These are phyloP conservation scores for Starmerella sirachaensis DNA, from an alignment of 805 yeast genomes.

Conservation along the genomic window DNA sequence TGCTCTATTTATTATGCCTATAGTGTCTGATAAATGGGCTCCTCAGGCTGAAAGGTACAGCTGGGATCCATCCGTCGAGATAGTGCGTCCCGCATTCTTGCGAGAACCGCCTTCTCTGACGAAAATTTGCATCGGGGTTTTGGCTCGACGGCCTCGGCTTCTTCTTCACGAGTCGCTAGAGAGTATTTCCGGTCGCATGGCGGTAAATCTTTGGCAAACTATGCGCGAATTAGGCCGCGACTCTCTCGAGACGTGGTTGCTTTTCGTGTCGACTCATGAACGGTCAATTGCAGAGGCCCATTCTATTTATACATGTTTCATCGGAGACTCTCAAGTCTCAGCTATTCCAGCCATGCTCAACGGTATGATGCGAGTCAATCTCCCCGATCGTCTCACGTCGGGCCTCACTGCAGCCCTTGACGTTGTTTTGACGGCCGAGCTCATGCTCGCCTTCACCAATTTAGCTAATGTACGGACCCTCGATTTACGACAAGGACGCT, in stretches of 20 bases:
- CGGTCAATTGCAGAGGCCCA: not conserved
- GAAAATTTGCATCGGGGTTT: not conserved
- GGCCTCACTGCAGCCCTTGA: not conserved
- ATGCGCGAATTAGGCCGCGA: slow-evolving; percentile 4
- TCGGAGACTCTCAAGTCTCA: not conserved
- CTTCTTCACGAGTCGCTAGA: not conserved
- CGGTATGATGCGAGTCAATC: slow-evolving; percentile 1
- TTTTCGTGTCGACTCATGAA: slow-evolving; percentile 1
- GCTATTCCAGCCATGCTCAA: not conserved
- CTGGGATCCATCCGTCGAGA: slow-evolving; percentile 4
- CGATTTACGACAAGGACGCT: slow-evolving; percentile 10
- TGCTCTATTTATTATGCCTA: no score
- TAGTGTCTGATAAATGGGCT: slow-evolving; percentile 10
- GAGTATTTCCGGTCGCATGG: not conserved
- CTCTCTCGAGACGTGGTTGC: slow-evolving; percentile 13
- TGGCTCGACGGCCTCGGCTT: slow-evolving; percentile 5
- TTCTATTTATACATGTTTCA: not conserved
- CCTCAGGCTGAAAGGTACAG: slow-evolving; percentile 9
- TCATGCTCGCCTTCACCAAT: not conserved
- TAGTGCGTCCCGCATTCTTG: not conserved
- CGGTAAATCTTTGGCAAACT: slow-evolving; percentile 6
- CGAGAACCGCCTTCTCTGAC: slow-evolving; percentile 2
- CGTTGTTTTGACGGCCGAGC: not conserved
- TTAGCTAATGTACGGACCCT: slow-evolving; percentile 1
- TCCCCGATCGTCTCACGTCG: not conserved